A percentile compares a stretch with the other conserved stretches of the same genome.
Conservation (phyloP, 1,139 yeast genomes). For the Taphrina communis region DNA sequence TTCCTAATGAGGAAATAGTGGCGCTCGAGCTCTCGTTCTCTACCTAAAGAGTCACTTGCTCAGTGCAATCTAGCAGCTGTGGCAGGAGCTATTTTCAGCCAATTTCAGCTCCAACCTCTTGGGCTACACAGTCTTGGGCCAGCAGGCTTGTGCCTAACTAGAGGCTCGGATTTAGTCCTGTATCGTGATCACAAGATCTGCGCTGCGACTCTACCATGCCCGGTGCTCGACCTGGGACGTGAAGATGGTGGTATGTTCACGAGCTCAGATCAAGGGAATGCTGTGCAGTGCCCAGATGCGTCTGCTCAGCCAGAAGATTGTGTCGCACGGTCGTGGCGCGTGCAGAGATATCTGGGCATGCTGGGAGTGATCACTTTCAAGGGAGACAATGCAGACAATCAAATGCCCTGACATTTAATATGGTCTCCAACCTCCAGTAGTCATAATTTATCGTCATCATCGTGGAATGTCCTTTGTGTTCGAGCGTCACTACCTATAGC, state of each 20-base stretch:
- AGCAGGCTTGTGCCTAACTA: no score
- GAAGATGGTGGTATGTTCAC: no score
- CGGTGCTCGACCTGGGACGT: no score
- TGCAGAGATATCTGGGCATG: background rate
- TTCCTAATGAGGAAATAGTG: slow-evolving; percentile 4
- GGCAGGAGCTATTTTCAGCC: background rate
- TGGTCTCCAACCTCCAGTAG: background rate
- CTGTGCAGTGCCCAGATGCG: no score
- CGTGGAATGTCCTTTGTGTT: background rate
- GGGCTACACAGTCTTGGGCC: no score
- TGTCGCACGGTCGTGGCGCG: slow-evolving; percentile 1
- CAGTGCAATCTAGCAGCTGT: background rate
- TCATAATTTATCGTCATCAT: no score
- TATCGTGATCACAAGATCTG: no score
- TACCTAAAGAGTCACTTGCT: no score
- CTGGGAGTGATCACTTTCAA: background rate
- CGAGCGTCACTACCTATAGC: background rate
- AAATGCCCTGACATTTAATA: background rate
- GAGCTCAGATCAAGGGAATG: no score
- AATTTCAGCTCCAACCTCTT: background rate
- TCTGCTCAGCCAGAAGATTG: no score
- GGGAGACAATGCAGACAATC: slow-evolving; percentile 11
- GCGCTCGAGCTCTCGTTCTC: background rate
- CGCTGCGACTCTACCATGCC: no score
- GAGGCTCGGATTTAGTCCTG: background rate